phyloP scores from a whole-genome alignment of 768 basidiomycete genomes.

The Fistulinella prunicolor region DNA sequence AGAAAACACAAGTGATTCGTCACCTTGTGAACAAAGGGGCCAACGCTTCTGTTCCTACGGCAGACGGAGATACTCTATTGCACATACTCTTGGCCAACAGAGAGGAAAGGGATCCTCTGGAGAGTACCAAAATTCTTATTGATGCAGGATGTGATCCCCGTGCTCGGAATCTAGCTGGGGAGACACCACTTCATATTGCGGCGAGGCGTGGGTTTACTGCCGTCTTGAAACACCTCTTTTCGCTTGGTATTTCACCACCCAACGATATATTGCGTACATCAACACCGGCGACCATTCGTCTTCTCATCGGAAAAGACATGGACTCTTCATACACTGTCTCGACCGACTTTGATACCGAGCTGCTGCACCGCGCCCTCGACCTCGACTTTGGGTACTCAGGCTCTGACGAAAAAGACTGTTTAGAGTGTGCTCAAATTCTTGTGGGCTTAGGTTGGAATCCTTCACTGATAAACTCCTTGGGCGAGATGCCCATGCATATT shows the following conservation, averaged over 20 bases:
- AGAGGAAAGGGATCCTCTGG: neutral
- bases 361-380: neutral
- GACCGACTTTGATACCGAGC: neutral
- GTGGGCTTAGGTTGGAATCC: neutral
- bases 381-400: too few species aligned
- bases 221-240: neutral
- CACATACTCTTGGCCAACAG: neutral
- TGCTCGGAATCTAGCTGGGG: neutral
- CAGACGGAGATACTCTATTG: neutral
- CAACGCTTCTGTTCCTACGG: neutral
- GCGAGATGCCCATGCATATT: neutral
- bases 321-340: neutral
- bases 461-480: neutral
- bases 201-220: neutral
- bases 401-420: too few species aligned
- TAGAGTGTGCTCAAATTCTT: neutral
- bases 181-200: conserved; percentile 1
- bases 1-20: neutral
- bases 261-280: neutral
- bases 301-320: neutral
- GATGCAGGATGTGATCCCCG: conserved; percentile 3
- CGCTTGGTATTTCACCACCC: neutral
- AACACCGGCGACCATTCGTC: neutral
- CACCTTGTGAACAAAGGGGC: neutral
- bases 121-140: neutral